Conservation (phyloP, 2,329 filamentous ascomycete genomes). For the Dothideomycetes sp. region DNA sequence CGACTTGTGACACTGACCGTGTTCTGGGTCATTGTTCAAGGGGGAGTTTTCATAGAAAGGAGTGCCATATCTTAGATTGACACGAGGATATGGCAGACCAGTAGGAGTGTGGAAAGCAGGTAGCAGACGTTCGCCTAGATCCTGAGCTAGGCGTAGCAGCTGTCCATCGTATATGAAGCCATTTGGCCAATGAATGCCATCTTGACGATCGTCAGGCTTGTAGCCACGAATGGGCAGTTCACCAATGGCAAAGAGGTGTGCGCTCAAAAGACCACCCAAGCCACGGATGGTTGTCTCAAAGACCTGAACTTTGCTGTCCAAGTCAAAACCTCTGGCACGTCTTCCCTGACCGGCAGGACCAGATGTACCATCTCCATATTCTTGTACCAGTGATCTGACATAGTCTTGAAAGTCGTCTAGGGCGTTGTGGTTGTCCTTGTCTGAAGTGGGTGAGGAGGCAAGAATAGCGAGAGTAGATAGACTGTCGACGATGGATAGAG, state of each 20-base stretch:
- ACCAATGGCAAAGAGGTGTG: slow-evolving; percentile 85
- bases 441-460: slow-evolving; percentile 58
- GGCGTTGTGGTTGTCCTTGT: slow-evolving; percentile 46
- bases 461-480: slow-evolving; percentile 89
- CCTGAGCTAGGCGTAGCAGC: slow-evolving; percentile 75
- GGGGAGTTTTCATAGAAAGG: slow-evolving; percentile 88
- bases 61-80: slow-evolving; percentile 83
- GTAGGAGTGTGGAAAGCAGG: slow-evolving; percentile 89
- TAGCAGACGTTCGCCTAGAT: slow-evolving; percentile 73
- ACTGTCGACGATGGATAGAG: slow-evolving; percentile 88
- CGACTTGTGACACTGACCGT: slow-evolving; percentile 35
- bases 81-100: slow-evolving; percentile 86
- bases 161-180: slow-evolving; percentile 76
- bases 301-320: slow-evolving; percentile 96
- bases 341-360: slow-evolving; percentile 61
- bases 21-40: slow-evolving; percentile 50
- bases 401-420: slow-evolving; percentile 65
- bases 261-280: slow-evolving; percentile 80
- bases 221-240: slow-evolving; percentile 83
- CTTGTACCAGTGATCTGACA: slow-evolving; percentile 61
- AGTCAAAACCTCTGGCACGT: slow-evolving; percentile 73
- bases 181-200: slow-evolving; percentile 60
- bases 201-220: slow-evolving; percentile 38
- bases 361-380: slow-evolving; percentile 77
- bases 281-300: slow-evolving; percentile 97